phyloP scores from a whole-genome alignment of 495 filamentous ascomycete species.

The Sordaria brevicollis region DNA sequence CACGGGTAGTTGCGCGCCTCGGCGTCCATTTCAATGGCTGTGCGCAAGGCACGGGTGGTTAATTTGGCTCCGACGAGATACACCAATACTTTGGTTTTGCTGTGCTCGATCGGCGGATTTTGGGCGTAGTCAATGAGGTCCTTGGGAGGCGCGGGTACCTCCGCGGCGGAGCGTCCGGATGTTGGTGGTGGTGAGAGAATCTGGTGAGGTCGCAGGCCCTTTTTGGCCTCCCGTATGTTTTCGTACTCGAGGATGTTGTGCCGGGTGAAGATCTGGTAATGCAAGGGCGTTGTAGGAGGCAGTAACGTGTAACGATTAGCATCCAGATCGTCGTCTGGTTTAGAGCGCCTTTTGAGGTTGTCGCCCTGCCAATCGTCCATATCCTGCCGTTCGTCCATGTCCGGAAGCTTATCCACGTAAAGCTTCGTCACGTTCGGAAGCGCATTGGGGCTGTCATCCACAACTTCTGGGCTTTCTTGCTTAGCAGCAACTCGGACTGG shows the following conservation, averaged over 20 bases:
- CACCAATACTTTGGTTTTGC: constrained; percentile 28
- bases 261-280: background rate
- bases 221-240: background rate
- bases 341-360: no score
- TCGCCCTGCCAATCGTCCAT: no score
- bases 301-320: background rate
- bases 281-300: background rate
- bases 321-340: background rate
- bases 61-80: constrained; percentile 24
- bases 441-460: background rate
- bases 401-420: background rate
- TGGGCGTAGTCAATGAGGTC: constrained; percentile 3
- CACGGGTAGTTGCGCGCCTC: constrained; percentile 29
- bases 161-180: no score
- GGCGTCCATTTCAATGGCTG: constrained; percentile 35
- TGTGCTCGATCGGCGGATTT: constrained; percentile 28
- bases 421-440: background rate
- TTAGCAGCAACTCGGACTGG: background rate
- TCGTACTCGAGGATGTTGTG: background rate
- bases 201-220: background rate
- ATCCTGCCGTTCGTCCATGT: background rate
- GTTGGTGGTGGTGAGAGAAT: background rate
- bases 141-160: background rate
- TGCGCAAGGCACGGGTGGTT: constrained; percentile 13
- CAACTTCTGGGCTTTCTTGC: background rate